Percentiles rank a stretch among this genome's conserved stretches.
Conservation (phyloP, 768 basidiomycete species). For the Lactarius quietus region DNA sequence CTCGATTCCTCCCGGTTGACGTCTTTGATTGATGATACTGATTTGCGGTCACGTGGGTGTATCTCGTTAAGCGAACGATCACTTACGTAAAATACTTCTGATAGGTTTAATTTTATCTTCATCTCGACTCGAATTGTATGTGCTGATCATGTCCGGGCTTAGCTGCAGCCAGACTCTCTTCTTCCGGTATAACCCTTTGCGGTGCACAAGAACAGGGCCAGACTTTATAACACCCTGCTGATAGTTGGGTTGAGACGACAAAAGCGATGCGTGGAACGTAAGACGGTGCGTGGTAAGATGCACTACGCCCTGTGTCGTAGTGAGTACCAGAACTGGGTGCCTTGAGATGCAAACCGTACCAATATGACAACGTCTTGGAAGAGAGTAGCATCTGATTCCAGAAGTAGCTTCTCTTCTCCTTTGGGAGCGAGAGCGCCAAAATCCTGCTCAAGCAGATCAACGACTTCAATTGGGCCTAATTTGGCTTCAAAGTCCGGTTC, state of each 20-base stretch:
- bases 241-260: constrained; percentile 40
- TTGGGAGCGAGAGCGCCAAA: constrained; percentile 50
- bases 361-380: constrained; percentile 48
- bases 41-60: background rate
- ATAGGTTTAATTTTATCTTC: constrained; percentile 52
- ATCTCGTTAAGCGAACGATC: background rate
- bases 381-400: constrained; percentile 50
- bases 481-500: constrained; percentile 27
- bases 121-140: constrained; percentile 52
- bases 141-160: constrained; percentile 55
- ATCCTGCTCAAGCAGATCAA: constrained; percentile 50
- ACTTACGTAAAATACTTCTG: constrained; percentile 49
- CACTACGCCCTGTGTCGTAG: constrained; percentile 44
- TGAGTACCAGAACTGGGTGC: constrained; percentile 8
- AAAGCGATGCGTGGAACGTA: constrained; percentile 61
- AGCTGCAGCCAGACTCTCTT: constrained; percentile 61
- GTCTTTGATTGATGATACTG: constrained; percentile 49
- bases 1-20: constrained; percentile 43
- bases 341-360: constrained; percentile 33
- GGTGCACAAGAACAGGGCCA: constrained; percentile 48
- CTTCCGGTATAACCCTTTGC: constrained; percentile 43
- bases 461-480: constrained; percentile 44
- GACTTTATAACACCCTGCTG: constrained; percentile 42
- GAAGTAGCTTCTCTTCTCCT: constrained; percentile 47
- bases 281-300: constrained; percentile 65